A percentile compares a stretch with the other conserved stretches of the same genome.
Conservation (phyloP, 164 flowering plant genomes). For the Protea cynaroides region DNA sequence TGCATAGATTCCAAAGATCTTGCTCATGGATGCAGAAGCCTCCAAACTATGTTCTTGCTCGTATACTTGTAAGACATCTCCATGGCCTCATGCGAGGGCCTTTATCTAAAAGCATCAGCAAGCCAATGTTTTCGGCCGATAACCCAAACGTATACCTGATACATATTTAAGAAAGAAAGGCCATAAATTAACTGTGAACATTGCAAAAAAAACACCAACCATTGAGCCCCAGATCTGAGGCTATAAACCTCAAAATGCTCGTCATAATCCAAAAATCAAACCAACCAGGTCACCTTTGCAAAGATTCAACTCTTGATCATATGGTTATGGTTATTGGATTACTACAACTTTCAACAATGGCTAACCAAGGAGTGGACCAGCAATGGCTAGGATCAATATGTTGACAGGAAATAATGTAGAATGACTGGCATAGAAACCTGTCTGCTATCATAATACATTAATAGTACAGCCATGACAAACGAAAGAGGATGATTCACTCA, state of each 20-base stretch:
- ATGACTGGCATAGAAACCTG: background rate
- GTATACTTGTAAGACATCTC: constrained; percentile 62
- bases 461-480: background rate
- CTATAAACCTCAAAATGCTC: background rate
- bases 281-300: background rate
- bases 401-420: background rate
- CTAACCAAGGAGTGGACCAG: background rate
- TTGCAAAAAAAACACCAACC: background rate
- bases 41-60: constrained; percentile 24
- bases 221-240: background rate
- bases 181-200: background rate
- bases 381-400: background rate
- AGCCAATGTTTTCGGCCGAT: constrained; percentile 56
- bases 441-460: background rate
- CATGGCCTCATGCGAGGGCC: constrained; percentile 47
- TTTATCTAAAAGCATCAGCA: constrained; percentile 69
- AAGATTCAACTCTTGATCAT: background rate
- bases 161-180: background rate
- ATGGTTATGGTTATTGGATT: background rate
- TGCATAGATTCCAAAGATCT: constrained; percentile 4
- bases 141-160: constrained; percentile 69
- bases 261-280: background rate
- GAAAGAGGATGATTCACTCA: constrained; percentile 30
- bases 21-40: background rate
- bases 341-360: background rate